Evolutionary conservation across 768 basidiomycete species (phyloP).

Genomic region (Lactifluus hygrophoroides): DNA sequence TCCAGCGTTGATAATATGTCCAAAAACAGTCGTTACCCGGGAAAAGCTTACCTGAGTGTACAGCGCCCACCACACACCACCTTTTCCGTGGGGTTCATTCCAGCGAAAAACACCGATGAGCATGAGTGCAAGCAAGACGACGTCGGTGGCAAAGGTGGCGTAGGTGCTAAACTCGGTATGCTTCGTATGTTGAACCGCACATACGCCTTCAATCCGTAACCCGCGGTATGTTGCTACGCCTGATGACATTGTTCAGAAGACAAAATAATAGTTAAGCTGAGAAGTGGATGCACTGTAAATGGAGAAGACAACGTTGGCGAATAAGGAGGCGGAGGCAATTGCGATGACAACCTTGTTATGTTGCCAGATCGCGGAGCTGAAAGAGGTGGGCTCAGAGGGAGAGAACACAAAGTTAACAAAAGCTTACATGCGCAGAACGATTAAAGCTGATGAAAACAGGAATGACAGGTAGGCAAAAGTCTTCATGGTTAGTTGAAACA

Average conservation of each 20-base stretch:
- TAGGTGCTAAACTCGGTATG: neutral
- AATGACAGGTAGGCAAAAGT: slow-evolving; percentile 2
- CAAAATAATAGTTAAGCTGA: neutral
- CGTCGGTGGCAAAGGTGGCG: neutral
- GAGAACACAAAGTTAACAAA: neutral
- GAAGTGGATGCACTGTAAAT: neutral
- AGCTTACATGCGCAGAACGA: slow-evolving; percentile 1
- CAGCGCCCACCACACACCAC: neutral
- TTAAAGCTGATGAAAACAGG: slow-evolving; percentile 1
- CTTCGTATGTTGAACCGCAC: neutral
- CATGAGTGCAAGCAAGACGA: neutral
- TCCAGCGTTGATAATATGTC: neutral
- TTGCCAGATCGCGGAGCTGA: neutral
- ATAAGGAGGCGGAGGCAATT: neutral
- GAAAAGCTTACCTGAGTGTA: neutral
- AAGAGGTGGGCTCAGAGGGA: neutral
- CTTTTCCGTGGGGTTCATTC: neutral
- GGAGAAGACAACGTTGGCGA: neutral
- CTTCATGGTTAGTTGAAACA: neutral
- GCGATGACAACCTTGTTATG: neutral
- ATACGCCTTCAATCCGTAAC: neutral
- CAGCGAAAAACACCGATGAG: slow-evolving; percentile 2
- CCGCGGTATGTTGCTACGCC: neutral
- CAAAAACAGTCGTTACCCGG: too few species aligned
- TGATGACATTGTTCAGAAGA: neutral